Conservation (phyloP, 345 rosid genomes). For the Brassica incana region DNA sequence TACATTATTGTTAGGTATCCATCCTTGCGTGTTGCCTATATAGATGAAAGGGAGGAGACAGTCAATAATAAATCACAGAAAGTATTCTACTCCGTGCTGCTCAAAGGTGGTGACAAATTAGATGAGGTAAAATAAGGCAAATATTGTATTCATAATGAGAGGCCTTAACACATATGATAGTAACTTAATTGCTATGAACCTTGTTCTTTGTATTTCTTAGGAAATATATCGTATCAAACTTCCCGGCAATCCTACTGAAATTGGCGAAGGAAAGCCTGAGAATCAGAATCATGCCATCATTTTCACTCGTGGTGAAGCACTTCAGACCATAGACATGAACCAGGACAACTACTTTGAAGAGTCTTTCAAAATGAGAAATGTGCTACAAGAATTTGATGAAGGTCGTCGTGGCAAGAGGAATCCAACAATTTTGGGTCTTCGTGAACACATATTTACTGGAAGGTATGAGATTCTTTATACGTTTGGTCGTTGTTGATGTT, state of each 20-base stretch:
- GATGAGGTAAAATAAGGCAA: constrained; percentile 62
- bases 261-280: constrained; percentile 99
- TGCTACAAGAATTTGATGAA: constrained; percentile 70
- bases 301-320: constrained; percentile 97
- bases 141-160: not conserved
- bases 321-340: constrained; percentile 99
- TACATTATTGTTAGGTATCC: constrained; percentile 60
- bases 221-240: constrained; percentile 97
- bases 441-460: constrained; percentile 99
- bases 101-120: constrained; percentile 74
- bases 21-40: constrained; percentile 89
- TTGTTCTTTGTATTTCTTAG: constrained; percentile 39
- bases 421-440: constrained; percentile 89
- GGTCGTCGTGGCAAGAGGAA: constrained; percentile 50
- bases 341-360: constrained; percentile 99
- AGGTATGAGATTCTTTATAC: constrained; percentile 49
- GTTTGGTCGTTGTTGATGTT: constrained; percentile 1
- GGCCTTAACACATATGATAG: not conserved
- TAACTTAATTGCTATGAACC: not conserved
- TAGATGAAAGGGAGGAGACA: constrained; percentile 77
- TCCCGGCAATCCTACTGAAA: constrained; percentile 90
- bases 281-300: constrained; percentile 98
- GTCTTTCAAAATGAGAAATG: constrained; percentile 96
- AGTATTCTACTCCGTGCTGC: constrained; percentile 78
- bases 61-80: constrained; percentile 57